Base-by-base conservation (phyloP, 2,329 filamentous ascomycete species). In the Lomentospora prolificans region DNA sequence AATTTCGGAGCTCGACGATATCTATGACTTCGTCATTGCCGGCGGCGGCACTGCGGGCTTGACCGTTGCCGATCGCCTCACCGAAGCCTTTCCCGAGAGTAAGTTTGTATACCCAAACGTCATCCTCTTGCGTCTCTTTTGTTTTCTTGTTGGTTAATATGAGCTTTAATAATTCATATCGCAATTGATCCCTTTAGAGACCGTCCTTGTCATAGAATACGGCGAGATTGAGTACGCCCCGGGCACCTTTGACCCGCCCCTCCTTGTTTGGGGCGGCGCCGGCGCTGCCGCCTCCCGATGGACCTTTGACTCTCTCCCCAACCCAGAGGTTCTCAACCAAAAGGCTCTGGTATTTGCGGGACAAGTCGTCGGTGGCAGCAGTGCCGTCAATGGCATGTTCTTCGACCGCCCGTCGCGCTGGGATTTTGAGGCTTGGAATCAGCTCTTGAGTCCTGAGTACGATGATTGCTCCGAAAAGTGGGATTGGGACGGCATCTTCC, bases 361-460 rank as follows among this genome's bases (percentile, higher is more conserved):
- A 4, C 64, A 65, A 57, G 64, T 63, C 6, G 62, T 72, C 3
- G 70, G 70, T 3, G 70, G 70, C 30, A 66, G 67, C 52, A 70
- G 67, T 3, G 63, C 68, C 24, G 60, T 70, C 51, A 72, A 72
- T 52, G 69, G 69, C 7, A 66, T 67, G 64, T 67, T 70, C 61
- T 68, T 71, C 55, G 69, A 72, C 57, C 65, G 70, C 9, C 64
- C 64, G 1, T 66, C 67, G 2, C 65, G 64, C 7, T 61, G 61
- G 56, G 69, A 72, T 60, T 67, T 67, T 50, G 64, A 72, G 53
- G 65, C 66, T 12, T 72, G 69, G 70, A 62, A 62, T 25, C 60
- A 58, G 1, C 59, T 69, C 14, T 64, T 64, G 0, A 66, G 65
- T 36, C 57, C 51, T 24, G 57, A 64, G 8, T 57, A 61, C 14